A percentile compares a stretch with the other conserved stretches of the same genome.
Evolutionary conservation across 2,329 filamentous ascomycete genomes (phyloP).

Genomic region (Nakataea oryzae): DNA sequence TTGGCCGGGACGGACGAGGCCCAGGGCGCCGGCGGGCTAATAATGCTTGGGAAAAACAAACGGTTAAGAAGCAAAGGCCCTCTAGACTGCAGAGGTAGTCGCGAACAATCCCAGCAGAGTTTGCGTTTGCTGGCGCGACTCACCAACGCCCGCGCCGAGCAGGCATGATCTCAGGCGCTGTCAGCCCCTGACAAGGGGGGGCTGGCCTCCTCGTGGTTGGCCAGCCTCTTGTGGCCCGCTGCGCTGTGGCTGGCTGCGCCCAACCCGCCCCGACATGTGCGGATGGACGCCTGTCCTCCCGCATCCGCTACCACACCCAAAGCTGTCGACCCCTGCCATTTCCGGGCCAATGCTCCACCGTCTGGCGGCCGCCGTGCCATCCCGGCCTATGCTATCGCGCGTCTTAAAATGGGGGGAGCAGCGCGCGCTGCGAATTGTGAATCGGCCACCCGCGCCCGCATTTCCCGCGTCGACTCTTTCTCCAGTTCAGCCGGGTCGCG

Average conservation of each 20-base stretch:
- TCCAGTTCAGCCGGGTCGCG: background rate
- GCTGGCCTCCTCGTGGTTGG: background rate
- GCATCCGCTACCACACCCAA: background rate
- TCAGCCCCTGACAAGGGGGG: background rate
- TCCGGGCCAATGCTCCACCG: background rate
- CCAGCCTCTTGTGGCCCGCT: background rate
- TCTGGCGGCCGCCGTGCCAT: background rate
- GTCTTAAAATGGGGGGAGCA: background rate
- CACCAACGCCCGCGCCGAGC: background rate
- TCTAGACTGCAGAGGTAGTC: background rate
- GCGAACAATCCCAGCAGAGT: background rate
- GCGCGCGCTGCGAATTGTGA: background rate
- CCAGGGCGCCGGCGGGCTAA: background rate
- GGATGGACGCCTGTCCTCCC: background rate
- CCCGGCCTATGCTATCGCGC: background rate
- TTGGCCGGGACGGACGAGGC: background rate
- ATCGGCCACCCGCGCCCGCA: background rate
- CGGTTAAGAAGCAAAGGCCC: background rate
- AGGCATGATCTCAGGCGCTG: background rate
- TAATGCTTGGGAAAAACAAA: background rate
- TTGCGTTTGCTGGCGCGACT: background rate
- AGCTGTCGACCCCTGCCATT: background rate
- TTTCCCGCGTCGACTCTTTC: background rate
- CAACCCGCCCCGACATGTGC: background rate
- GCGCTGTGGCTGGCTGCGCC: background rate